These are phyloP conservation scores for Cystobasidiaceae sp. DNA, from an alignment of 1,284 basidiomycete genomes.

Conservation along the genomic window DNA sequence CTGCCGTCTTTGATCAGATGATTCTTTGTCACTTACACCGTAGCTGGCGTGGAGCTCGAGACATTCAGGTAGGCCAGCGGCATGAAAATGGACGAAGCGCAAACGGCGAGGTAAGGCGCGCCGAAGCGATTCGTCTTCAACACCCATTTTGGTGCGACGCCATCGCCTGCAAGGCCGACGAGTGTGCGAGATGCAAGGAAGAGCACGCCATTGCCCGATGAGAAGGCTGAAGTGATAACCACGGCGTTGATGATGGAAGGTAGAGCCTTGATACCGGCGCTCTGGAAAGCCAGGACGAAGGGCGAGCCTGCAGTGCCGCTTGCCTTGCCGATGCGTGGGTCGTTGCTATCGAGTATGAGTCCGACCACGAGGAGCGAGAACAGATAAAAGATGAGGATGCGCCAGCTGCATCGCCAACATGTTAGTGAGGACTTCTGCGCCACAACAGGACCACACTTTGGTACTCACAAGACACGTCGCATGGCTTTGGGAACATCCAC, in stretches of 20 bases:
- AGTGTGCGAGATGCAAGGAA: slow-evolving; percentile 76
- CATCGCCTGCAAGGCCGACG: slow-evolving; percentile 71
- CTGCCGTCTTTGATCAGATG: slow-evolving; percentile 44
- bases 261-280: slow-evolving; percentile 64
- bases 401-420: slow-evolving; percentile 38
- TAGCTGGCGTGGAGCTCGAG: background rate
- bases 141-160: slow-evolving; percentile 61
- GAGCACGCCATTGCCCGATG: slow-evolving; percentile 71
- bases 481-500: slow-evolving; percentile 74
- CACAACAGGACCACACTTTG: background rate
- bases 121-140: slow-evolving; percentile 65
- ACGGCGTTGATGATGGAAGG: slow-evolving; percentile 64
- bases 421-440: background rate
- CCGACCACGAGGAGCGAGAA: slow-evolving; percentile 49
- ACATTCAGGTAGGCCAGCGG: slow-evolving; percentile 56
- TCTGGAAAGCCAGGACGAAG: slow-evolving; percentile 75
- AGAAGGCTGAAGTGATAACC: slow-evolving; percentile 71
- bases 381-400: slow-evolving; percentile 46
- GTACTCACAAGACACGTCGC: slow-evolving; percentile 48
- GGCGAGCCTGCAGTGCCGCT: slow-evolving; percentile 58
- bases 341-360: slow-evolving; percentile 64
- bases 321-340: slow-evolving; percentile 56
- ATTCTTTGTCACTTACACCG: slow-evolving; percentile 39
- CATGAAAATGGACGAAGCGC: slow-evolving; percentile 53
- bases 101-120: slow-evolving; percentile 62